Evolutionary conservation across 345 rosid species (phyloP), one percentile per base, ranked within the genome.

Genomic region (Syzygium oleosum): DNA sequence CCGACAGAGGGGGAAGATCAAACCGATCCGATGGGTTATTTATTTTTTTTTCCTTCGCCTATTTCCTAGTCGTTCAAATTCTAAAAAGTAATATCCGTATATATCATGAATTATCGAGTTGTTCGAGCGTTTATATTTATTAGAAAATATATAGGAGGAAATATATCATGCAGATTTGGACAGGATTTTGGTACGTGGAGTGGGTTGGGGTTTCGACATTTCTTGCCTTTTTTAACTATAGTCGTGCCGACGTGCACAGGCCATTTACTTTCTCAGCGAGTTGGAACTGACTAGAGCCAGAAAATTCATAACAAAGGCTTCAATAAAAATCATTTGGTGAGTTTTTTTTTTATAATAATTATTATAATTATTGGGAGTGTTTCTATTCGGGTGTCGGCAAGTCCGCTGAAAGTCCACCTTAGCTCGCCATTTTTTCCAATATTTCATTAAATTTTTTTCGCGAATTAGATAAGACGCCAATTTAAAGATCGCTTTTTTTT

Each of bases 71-170:
- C 9, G 3, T 34, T 25, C 21, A 73, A 34, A 73, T 73, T 5
- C 46, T 73, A 19, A 34, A 34, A 3, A 7, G 12, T 17, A 9
- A 19, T 73, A 73, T 73, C 0, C 5, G 13, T 9, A 34, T 43
- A 7, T 11, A 73, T 5, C 7, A 5, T 19, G 3, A 34, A 73
- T 73, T 17, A 17, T 34, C 2, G 3, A 73, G 13, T 34, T 17
- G 46, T 7, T 9, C 0, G 4, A 0, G 0, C 0, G 1, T 5
- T 9, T 1, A 31, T 7, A 0, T 4, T 15, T 65, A 7, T 29
- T 9, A 9, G 2, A 5, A 34, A 9, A 19, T 34, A 17, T 31
- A 0, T 4, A 15, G 19, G 19, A 19, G 17, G 3, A 68, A 38
- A 46, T 34, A 16, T 17, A 68, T 9, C 19, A 34, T 9, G 3